Percentiles rank a stretch among this genome's conserved stretches.
Evolutionary conservation across 768 basidiomycete genomes (phyloP).

Genomic region (Agaricus sinodeliciosus): DNA sequence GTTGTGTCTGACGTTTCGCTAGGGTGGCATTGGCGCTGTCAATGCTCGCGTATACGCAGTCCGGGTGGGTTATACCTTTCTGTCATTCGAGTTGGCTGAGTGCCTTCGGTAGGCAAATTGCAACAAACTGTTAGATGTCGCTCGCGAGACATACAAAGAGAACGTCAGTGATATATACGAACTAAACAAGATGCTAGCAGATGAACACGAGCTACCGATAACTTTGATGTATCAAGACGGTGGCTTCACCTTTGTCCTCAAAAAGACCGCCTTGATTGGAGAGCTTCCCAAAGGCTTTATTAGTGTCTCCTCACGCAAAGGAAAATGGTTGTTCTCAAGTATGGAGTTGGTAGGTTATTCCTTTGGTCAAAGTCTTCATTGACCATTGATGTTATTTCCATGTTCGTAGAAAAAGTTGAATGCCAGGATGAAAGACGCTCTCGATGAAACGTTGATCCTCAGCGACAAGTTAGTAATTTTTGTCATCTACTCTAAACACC

Average conservation of each 20-base stretch:
- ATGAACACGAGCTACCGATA: slow-evolving; percentile 60
- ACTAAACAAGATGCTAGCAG: slow-evolving; percentile 50
- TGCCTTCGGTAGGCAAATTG: slow-evolving; percentile 51
- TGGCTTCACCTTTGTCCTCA: slow-evolving; percentile 69
- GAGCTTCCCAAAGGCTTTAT: slow-evolving; percentile 68
- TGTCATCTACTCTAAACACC: neutral
- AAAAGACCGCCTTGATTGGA: slow-evolving; percentile 58
- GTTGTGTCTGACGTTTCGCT: neutral
- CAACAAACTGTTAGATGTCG: slow-evolving; percentile 86
- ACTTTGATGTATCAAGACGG: slow-evolving; percentile 63
- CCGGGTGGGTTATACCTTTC: slow-evolving; percentile 35
- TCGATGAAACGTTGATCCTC: slow-evolving; percentile 84
- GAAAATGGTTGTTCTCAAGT: slow-evolving; percentile 69
- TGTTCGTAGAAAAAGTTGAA: slow-evolving; percentile 75
- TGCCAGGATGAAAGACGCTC: slow-evolving; percentile 80
- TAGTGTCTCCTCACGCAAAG: slow-evolving; percentile 59
- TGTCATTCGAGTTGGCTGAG: neutral
- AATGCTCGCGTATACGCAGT: slow-evolving; percentile 89
- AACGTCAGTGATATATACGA: slow-evolving; percentile 84
- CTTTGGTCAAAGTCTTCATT: neutral
- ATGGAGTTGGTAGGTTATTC: slow-evolving; percentile 63
- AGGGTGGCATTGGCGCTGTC: slow-evolving; percentile 69
- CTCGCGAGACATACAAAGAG: slow-evolving; percentile 91
- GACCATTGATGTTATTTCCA: neutral
- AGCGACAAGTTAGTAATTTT: slow-evolving; percentile 59